A percentile compares a stretch with the other conserved stretches of the same genome.
These are phyloP conservation scores for Tylopilus cervinicoccineus DNA, from an alignment of 768 basidiomycete genomes.

Conservation along the genomic window DNA sequence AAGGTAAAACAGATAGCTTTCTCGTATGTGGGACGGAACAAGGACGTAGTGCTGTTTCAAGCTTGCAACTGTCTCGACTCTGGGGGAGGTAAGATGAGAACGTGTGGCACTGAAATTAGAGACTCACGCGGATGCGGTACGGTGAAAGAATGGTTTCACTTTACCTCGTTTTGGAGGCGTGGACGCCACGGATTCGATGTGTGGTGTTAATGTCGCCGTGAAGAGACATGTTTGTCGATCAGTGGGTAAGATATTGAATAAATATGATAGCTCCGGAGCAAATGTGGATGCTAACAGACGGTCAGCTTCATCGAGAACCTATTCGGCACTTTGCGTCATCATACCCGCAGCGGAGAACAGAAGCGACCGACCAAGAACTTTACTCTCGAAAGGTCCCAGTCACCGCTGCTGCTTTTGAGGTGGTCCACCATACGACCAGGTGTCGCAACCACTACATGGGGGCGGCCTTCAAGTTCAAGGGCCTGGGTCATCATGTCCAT, in stretches of 20 bases:
- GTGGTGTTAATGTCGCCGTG: slow-evolving; percentile 88
- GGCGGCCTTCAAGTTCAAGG: slow-evolving; percentile 75
- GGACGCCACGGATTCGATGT: slow-evolving; percentile 74
- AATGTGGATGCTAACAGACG: slow-evolving; percentile 87
- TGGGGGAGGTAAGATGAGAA: slow-evolving; percentile 27
- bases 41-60: slow-evolving; percentile 88
- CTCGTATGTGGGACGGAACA: slow-evolving; percentile 91
- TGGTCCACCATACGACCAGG: slow-evolving; percentile 95
- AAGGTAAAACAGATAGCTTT: slow-evolving; percentile 86
- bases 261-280: slow-evolving; percentile 71
- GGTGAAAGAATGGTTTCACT: slow-evolving; percentile 80
- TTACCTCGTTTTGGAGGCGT: slow-evolving; percentile 79
- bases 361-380: slow-evolving; percentile 67
- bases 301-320: slow-evolving; percentile 98
- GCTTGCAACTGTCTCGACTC: slow-evolving; percentile 85
- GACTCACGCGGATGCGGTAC: slow-evolving; percentile 70
- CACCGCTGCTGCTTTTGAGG: slow-evolving; percentile 63
- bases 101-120: not conserved
- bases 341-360: not conserved
- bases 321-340: not conserved
- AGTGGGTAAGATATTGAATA: slow-evolving; percentile 74
- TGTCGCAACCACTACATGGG: slow-evolving; percentile 93
- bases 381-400: slow-evolving; percentile 83
- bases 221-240: slow-evolving; percentile 96
- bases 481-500: slow-evolving; percentile 99